Evolutionary conservation across 345 rosid genomes (phyloP), one percentile per base, ranked within the genome.

Genomic region (Durio zibethinus): DNA sequence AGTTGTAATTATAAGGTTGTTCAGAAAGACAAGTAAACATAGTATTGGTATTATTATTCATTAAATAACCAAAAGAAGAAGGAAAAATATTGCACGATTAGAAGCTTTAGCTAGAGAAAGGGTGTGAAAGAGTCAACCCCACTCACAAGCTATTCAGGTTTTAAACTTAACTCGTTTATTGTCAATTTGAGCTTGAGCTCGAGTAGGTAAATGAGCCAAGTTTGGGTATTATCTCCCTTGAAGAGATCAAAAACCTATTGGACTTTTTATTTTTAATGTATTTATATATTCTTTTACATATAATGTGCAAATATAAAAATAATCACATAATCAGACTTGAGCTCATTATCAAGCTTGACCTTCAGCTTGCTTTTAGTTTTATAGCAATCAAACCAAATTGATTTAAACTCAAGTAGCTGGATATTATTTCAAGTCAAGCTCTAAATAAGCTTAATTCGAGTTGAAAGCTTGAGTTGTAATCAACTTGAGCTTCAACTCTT

Each of bases 391-490:
- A 52, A 31, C 16, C 61, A 18, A 31, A 18, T 71, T 3, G 1
- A 72, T 20, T 52, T 33, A 33, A 71, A 72, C 36, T 68, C 75
- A 72, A 50, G 45, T 33, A 72, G 61, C 61, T 31, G 50, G 16
- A 50, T 50, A 31, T n/a, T 52, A 31, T n/a, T 33, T 52, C 14
- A 33, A 10, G 45, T 72, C 43, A 69, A 31, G 29, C 61, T 71
- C 23, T 61, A 71, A 71, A 50, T 40, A 50, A 31, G 27, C 60
- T 71, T 31, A 50, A 31, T 7, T 9, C 5, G 0, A 61, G 16
- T 3, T 61, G 21, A 18, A 61, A 5, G 38, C 73, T 43, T 68
- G 54, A 43, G 54, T 45, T 15, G 50, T 40, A 68, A 68, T 23
- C 35, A 68, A 43, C 12, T 43, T 0, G 10, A 43, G 7, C 73